A percentile compares a stretch with the other conserved stretches of the same genome.
These are phyloP conservation scores for Senna siamea DNA, from an alignment of 306 rosid genomes.

Conservation along the genomic window DNA sequence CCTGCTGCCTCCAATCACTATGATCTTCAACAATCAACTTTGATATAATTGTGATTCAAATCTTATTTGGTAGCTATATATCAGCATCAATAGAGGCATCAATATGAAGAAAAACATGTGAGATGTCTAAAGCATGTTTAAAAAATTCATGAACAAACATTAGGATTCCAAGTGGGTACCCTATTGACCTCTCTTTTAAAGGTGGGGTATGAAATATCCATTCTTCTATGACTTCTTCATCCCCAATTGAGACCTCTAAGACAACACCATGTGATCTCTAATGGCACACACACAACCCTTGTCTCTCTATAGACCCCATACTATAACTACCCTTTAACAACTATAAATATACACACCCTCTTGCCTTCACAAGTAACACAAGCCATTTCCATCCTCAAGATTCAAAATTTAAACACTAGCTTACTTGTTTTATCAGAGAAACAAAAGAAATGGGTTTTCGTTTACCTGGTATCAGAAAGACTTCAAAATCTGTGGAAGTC, in stretches of 20 bases:
- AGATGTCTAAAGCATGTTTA: too few relatives aligned
- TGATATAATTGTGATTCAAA: too few relatives aligned
- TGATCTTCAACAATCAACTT: too few relatives aligned
- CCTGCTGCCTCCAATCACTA: too few relatives aligned
- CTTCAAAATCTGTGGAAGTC: constrained; percentile 31
- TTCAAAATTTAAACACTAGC: not conserved
- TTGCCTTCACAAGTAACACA: not conserved
- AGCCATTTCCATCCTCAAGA: too few relatives aligned
- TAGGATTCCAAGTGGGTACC: too few relatives aligned
- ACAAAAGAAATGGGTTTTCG: constrained; percentile 24
- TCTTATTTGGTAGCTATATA: too few relatives aligned
- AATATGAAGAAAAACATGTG: too few relatives aligned
- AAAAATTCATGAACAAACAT: too few relatives aligned
- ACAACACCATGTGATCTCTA: constrained; percentile 49
- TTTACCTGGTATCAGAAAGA: constrained; percentile 20
- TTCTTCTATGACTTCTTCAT: not conserved
- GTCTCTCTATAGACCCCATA: constrained; percentile 26
- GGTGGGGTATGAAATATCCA: not conserved
- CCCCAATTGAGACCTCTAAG: not conserved
- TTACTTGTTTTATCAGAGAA: not conserved
- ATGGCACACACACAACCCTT: not conserved
- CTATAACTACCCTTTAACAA: not conserved
- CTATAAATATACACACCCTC: too few relatives aligned
- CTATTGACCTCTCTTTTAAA: not conserved
- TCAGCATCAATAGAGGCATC: too few relatives aligned